phyloP scores from a whole-genome alignment of 129 eudicot genomes.

The Smallanthus sonchifolius region DNA sequence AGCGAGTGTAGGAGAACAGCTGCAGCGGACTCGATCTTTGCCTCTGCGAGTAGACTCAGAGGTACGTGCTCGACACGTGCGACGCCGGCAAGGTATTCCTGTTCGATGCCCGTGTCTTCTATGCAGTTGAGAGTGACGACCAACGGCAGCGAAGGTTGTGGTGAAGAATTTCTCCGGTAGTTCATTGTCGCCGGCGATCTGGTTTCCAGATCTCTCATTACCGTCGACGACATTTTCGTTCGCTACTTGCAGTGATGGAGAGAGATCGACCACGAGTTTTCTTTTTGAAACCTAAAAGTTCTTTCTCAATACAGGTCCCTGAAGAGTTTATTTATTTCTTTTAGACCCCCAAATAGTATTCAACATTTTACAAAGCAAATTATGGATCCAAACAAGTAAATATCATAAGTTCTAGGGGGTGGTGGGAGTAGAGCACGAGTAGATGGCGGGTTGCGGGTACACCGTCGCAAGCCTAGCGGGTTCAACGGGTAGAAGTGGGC shows the following conservation, averaged over 20 bases:
- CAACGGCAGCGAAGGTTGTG: constrained; percentile 41
- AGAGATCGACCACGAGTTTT: not conserved
- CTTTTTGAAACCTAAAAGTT: constrained; percentile 22
- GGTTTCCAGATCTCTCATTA: constrained; percentile 23
- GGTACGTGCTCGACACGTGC: constrained; percentile 87
- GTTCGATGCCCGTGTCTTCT: constrained; percentile 69
- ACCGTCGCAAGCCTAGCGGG: no score
- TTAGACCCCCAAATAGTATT: not conserved
- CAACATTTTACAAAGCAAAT: not conserved
- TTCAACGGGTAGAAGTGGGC: no score
- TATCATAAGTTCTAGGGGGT: no score
- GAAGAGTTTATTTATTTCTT: not conserved
- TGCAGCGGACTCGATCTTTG: constrained; percentile 78
- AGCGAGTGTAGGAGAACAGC: constrained; percentile 93
- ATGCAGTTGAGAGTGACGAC: constrained; percentile 92
- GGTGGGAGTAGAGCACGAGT: no score
- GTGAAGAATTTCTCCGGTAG: constrained; percentile 32
- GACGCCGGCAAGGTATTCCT: constrained; percentile 63
- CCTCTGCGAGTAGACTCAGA: constrained; percentile 63
- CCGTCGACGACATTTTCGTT: constrained; percentile 31
- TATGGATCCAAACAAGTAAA: no score
- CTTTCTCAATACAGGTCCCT: constrained; percentile 28
- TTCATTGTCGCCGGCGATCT: constrained; percentile 55
- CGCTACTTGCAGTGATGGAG: constrained; percentile 15
- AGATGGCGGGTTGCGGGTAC: no score